Conservation (phyloP, 1,284 basidiomycete species). For the Kalmanozyma brasiliensis region DNA sequence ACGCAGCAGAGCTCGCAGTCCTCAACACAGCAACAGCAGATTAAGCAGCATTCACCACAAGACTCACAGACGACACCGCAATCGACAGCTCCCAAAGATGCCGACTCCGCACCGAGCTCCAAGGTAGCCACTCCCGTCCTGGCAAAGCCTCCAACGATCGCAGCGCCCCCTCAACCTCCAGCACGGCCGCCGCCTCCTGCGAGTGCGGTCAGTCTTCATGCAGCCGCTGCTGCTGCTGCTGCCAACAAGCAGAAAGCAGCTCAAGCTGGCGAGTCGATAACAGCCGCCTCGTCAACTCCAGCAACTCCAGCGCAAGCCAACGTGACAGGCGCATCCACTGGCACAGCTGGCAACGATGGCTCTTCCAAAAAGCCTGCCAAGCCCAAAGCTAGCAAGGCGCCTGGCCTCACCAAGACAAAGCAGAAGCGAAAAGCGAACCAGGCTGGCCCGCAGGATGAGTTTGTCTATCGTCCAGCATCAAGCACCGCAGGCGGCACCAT, state of each 20-base stretch:
- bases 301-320: not conserved
- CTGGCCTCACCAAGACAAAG: slow-evolving; percentile 40
- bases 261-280: not conserved
- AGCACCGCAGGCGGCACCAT: slow-evolving; percentile 59
- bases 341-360: slow-evolving; percentile 3
- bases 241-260: slow-evolving; percentile 17
- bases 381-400: slow-evolving; percentile 21
- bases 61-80: not conserved
- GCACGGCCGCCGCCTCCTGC: slow-evolving; percentile 24
- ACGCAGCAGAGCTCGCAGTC: not conserved
- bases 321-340: slow-evolving; percentile 1
- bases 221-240: slow-evolving; percentile 22
- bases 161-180: slow-evolving; percentile 1
- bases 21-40: slow-evolving; percentile 21
- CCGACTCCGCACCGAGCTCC: not conserved
- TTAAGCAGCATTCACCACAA: slow-evolving; percentile 16
- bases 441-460: slow-evolving; percentile 21
- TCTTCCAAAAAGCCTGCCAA: slow-evolving; percentile 22
- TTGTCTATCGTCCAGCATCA: slow-evolving; percentile 27
- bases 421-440: slow-evolving; percentile 45
- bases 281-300: slow-evolving; percentile 14
- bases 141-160: slow-evolving; percentile 1
- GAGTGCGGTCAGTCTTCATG: slow-evolving; percentile 39
- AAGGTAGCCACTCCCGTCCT: not conserved
- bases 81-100: slow-evolving; percentile 8